Evolutionary conservation across 768 basidiomycete species (phyloP).

Genomic region (Auriculariales sp.): DNA sequence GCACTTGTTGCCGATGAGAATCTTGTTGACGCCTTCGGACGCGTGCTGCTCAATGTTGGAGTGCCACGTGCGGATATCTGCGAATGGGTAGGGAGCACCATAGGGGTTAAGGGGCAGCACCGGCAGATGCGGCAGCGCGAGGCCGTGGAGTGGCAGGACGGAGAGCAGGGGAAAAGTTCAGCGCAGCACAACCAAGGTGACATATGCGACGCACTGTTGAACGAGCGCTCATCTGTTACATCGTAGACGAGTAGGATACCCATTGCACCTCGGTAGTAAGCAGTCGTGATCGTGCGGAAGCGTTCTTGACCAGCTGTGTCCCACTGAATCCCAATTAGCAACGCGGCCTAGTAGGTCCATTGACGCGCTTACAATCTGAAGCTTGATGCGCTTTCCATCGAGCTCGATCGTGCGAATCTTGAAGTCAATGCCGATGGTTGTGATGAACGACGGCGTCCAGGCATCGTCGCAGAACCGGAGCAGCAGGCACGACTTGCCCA

Average conservation of each 20-base stretch:
- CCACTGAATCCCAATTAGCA: constrained; percentile 44
- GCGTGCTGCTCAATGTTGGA: constrained; percentile 97
- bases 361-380: constrained; percentile 89
- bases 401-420: constrained; percentile 98
- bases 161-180: neutral
- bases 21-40: constrained; percentile 98
- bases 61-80: constrained; percentile 98
- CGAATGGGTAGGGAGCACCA: neutral
- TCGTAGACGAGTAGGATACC: constrained; percentile 98
- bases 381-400: constrained; percentile 93
- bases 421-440: constrained; percentile 98
- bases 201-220: constrained; percentile 64
- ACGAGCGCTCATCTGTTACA: constrained; percentile 87
- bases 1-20: constrained; percentile 96
- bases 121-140: no score
- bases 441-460: constrained; percentile 98
- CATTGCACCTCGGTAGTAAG: constrained; percentile 98
- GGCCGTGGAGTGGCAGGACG: neutral
- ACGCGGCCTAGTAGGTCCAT: neutral
- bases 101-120: no score
- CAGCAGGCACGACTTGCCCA: constrained; percentile 92
- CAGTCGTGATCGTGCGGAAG: constrained; percentile 95
- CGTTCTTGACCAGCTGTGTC: constrained; percentile 99
- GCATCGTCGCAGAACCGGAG: constrained; percentile 98
- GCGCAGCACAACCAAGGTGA: neutral